These are phyloP conservation scores for Podospora pseudocomata DNA, from an alignment of 495 filamentous ascomycete species.

Conservation along the genomic window DNA sequence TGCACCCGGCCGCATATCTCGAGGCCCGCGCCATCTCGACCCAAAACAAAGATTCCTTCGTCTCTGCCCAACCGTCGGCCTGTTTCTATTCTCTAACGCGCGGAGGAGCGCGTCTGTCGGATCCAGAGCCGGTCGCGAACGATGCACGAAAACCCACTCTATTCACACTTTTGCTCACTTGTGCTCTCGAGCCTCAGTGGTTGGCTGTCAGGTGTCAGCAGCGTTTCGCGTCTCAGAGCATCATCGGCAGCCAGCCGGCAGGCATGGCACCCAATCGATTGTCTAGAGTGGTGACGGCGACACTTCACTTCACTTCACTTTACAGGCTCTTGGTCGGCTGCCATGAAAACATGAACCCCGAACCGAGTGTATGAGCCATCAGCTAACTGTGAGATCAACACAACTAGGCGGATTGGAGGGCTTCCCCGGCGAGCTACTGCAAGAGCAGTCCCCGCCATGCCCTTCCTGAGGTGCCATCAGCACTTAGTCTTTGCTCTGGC, in stretches of 20 bases:
- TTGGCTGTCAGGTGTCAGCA: constrained; percentile 5
- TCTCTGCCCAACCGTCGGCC: constrained; percentile 29
- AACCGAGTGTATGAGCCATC: not conserved
- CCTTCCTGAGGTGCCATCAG: not conserved
- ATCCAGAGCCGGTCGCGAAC: constrained; percentile 19
- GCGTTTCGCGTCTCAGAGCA: not conserved
- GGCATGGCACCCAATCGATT: constrained; percentile 19
- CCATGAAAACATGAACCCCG: not conserved
- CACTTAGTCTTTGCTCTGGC: not conserved
- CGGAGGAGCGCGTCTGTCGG: constrained; percentile 33
- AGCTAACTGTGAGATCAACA: constrained; percentile 11
- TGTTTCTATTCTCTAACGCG: constrained; percentile 34
- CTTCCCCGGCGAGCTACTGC: constrained; percentile 2
- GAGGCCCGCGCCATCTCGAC: constrained; percentile 34
- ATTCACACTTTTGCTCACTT: not conserved
- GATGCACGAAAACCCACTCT: constrained; percentile 2
- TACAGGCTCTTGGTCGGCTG: not conserved
- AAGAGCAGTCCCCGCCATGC: not conserved
- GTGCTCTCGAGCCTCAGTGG: not conserved
- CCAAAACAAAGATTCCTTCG: constrained; percentile 26
- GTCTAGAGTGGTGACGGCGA: constrained; percentile 8
- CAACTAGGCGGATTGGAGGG: not conserved
- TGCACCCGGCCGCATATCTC: constrained; percentile 38
- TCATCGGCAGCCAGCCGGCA: not conserved
- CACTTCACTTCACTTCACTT: constrained; percentile 23